Evolutionary conservation across 345 rosid species (phyloP).

Genomic region (Nephelium lappaceum): DNA sequence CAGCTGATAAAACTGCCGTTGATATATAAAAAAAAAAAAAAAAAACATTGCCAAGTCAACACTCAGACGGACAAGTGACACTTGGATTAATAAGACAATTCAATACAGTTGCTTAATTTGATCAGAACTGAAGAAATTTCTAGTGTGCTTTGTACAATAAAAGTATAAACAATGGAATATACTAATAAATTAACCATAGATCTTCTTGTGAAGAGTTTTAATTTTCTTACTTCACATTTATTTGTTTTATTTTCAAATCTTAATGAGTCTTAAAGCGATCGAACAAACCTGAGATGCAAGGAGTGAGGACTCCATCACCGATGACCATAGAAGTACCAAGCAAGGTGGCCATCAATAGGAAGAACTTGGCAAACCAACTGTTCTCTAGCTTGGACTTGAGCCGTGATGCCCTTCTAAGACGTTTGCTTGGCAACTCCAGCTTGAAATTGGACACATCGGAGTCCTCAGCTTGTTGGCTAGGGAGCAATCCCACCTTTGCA

Average conservation of each 20-base stretch:
- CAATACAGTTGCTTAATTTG: background rate
- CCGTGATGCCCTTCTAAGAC: constrained; percentile 32
- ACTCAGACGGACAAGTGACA: no score
- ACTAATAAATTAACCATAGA: background rate
- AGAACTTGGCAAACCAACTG: constrained; percentile 37
- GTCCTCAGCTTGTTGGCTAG: constrained; percentile 51
- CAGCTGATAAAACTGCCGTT: constrained; percentile 50
- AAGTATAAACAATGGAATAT: background rate
- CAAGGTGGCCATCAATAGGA: constrained; percentile 48
- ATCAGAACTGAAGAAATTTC: no score
- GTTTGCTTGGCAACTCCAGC: constrained; percentile 34
- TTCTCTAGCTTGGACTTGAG: constrained; percentile 38
- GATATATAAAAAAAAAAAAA: background rate
- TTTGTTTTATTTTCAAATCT: no score
- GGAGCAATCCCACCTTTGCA: constrained; percentile 50
- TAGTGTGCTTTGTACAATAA: background rate
- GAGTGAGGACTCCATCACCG: constrained; percentile 66
- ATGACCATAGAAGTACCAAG: constrained; percentile 64
- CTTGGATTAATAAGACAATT: background rate
- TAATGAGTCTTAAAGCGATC: no score
- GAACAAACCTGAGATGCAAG: constrained; percentile 51
- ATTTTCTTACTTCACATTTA: no score
- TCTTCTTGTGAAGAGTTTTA: no score
- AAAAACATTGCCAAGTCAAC: background rate
- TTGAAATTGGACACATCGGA: constrained; percentile 34